Base-by-base conservation (phyloP, 176 grass and related monocot species). In the Carex littledalei region DNA sequence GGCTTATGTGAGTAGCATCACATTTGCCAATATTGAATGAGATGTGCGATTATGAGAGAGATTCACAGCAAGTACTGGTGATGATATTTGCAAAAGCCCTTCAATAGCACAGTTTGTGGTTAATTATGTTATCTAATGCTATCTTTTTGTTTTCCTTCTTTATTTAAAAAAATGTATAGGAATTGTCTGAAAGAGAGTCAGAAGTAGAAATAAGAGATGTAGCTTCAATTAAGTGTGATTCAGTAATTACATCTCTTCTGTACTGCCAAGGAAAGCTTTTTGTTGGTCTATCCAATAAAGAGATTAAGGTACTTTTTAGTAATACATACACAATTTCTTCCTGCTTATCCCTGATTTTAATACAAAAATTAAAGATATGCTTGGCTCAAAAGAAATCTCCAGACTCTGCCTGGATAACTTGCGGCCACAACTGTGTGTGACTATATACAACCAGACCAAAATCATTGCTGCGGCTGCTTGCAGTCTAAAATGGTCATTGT, bases 171-270 rank as follows among this genome's bases (percentile, higher is more conserved):
- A 69, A 56, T 59, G 6, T 57, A 37, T 78, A 95, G 93, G 93
- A 90, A 70, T 86, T 99, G 66, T 69, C 83, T 22, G 88, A 88
- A 88, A 89, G 87, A 65, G 87, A 94, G 18, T 89, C 90, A 83
- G 95, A 93, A 69, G 71, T 93, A 82, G 87, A 93, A 84, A 77
- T 95, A 72, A 85, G 65, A 89, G 89, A 87, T 69, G 74, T 92
- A 8, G 91, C 89, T 57, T 95, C 96, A 65, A 88, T 95, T 63
- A 81, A 82, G 24, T 99, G 91, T 81, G 87, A 99, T 67, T 87
- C 93, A 65, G 78, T 94, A 89, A 72, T 92, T 77, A 99, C 96
- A 65, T 94, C 89, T 70, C 84, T 99, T 35, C 70, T 94, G n/a
- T 85, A 88, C 74, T 99, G 85, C 52, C 68, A 91, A 69, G 87